phyloP scores from a whole-genome alignment of 805 yeast species.

The Spathaspora boniae region DNA sequence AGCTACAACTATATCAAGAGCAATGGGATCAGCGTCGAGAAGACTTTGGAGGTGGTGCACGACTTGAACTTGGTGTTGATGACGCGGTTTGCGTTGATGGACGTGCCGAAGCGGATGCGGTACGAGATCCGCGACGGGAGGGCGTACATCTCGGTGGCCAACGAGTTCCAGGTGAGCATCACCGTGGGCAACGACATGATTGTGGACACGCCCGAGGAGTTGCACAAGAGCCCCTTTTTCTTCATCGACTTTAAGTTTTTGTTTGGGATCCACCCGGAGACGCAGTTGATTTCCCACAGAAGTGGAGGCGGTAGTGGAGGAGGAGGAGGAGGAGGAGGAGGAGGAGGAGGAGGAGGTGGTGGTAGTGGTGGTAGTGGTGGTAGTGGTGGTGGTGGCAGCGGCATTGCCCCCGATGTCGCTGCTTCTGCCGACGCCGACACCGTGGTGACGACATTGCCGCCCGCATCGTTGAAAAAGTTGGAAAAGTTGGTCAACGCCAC shows the following conservation, averaged over 20 bases:
- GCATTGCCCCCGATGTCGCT: no score
- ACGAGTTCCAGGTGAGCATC: slow-evolving; percentile 59
- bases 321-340: no score
- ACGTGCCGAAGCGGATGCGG: slow-evolving; percentile 63
- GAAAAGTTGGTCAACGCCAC: slow-evolving; percentile 56
- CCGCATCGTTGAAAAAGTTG: slow-evolving; percentile 34
- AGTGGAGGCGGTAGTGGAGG: no score
- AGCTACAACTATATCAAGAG: slow-evolving; percentile 55
- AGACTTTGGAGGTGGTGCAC: slow-evolving; percentile 57
- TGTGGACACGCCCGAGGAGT: slow-evolving; percentile 47
- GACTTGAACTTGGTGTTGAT: slow-evolving; percentile 72
- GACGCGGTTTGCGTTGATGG: slow-evolving; percentile 66
- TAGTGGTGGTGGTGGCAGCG: no score
- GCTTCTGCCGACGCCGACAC: no score
- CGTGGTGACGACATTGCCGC: slow-evolving; percentile 28
- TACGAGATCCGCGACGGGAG: slow-evolving; percentile 75
- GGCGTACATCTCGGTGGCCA: slow-evolving; percentile 57
- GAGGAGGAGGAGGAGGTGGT: no score
- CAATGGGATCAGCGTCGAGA: slow-evolving; percentile 48
- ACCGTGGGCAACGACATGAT: slow-evolving; percentile 63
- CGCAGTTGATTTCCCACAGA: slow-evolving; percentile 27
- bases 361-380: no score
- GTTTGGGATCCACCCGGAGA: slow-evolving; percentile 45
- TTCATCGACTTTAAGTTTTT: slow-evolving; percentile 72
- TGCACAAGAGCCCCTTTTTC: slow-evolving; percentile 58